Evolutionary conservation across 2,329 filamentous ascomycete species (phyloP).

Genomic region (Scedosporium apiospermum): DNA sequence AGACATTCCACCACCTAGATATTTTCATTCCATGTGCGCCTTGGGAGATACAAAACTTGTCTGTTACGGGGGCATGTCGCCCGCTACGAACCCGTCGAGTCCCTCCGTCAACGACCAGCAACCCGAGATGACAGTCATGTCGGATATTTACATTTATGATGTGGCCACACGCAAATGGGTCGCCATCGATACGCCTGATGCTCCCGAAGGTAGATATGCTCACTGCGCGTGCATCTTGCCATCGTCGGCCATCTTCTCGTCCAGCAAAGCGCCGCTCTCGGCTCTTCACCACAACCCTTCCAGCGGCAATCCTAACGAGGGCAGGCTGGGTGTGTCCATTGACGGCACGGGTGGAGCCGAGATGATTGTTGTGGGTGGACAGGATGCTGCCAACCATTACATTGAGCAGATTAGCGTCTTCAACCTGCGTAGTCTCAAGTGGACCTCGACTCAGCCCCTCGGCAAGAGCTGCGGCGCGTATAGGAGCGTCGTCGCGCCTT

Average conservation of each 20-base stretch:
- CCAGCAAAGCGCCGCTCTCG: constrained; percentile 71
- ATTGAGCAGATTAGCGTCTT: constrained; percentile 99
- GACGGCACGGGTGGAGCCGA: constrained; percentile 89
- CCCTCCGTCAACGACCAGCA: constrained; percentile 45
- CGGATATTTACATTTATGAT: constrained; percentile 93
- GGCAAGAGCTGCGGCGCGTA: constrained; percentile 95
- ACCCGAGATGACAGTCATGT: constrained; percentile 92
- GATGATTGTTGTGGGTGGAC: constrained; percentile 94
- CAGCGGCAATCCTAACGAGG: constrained; percentile 74
- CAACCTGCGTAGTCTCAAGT: constrained; percentile 88
- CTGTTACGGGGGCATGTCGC: constrained; percentile 97
- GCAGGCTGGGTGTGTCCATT: constrained; percentile 76
- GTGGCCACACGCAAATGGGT: constrained; percentile 77
- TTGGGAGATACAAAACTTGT: constrained; percentile 93
- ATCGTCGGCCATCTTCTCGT: constrained; percentile 79
- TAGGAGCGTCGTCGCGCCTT: constrained; percentile 82
- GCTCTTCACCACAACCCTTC: constrained; percentile 85
- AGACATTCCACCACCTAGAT: constrained; percentile 81
- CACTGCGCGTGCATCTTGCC: constrained; percentile 91
- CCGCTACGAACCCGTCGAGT: constrained; percentile 42
- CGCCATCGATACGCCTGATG: constrained; percentile 67
- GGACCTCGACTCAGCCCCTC: constrained; percentile 80
- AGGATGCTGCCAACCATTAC: constrained; percentile 96
- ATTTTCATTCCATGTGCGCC: constrained; percentile 94
- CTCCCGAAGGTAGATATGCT: constrained; percentile 89